Base-by-base conservation (phyloP, 495 filamentous ascomycete species). In the Penicillium chermesinum region DNA sequence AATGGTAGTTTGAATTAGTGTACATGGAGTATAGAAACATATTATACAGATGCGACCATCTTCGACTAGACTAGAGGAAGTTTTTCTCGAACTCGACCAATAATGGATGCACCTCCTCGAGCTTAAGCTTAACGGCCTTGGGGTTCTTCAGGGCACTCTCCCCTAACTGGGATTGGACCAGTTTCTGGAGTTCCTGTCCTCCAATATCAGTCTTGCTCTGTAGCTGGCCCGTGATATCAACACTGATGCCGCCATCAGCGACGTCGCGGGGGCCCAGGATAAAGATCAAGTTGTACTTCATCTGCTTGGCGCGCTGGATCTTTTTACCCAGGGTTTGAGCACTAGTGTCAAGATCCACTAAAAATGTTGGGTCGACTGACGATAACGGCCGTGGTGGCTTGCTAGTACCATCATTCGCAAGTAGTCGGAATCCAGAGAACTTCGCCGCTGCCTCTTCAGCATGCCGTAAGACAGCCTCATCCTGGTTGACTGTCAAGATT, bases 401-500 rank as follows among this genome's bases (percentile, higher is more conserved):
- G 2, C 45, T 46, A 16, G 44, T 45, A 9, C 38, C 52, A n/a
- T 51, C 56, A 15, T 48, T 52, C 20, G 63, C 35, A 15, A 72
- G 57, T 1, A 61, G 55, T 10, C 55, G 59, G 59, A 67, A 67
- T 38, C 63, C 61, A 30, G 66, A 59, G 45, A 75, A 57, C 45
- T 62, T 51, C 34, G 65, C 55, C 12, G 62, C 56, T 27, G 70
- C 74, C 19, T 74, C 53, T 21, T 74, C 59, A 1, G 87, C 85
- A 53, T 77, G 79, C 2, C 65, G 61, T 30, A 86, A 50, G 9
- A 90, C 77, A 0, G 72, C 69, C 27, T 76, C 70, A 25, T 74
- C 78, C 53, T 85, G 75, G 49, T 83, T 86, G 27, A 95, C 80
- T 0, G 89, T 89, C 35, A 95, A 54, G 37, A 96, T 79, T 38